These are phyloP conservation scores for Bidens hawaiensis DNA, from an alignment of 140 eudicot genomes.

Conservation along the genomic window DNA sequence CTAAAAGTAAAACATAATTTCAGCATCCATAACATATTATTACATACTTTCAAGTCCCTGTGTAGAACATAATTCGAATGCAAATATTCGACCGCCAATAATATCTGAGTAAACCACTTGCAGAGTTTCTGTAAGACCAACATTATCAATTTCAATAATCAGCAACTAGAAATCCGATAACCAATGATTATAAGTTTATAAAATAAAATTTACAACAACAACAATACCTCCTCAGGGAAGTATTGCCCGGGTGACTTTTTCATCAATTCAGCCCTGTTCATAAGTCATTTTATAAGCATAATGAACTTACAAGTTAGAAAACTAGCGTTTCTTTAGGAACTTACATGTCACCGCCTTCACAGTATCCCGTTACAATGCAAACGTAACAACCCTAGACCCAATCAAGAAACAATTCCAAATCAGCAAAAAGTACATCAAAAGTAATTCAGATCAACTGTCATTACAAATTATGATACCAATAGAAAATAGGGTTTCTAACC, in stretches of 20 bases:
- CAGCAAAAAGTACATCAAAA: background rate
- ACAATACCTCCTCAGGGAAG: conserved; percentile 86
- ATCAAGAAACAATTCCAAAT: background rate
- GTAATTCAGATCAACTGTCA: background rate
- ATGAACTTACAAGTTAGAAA: conserved; percentile 2
- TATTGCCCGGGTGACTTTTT: conserved; percentile 71
- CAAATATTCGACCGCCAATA: conserved; percentile 91
- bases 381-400: conserved; percentile 88
- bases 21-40: conserved; percentile 15
- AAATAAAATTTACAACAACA: background rate
- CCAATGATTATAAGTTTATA: background rate
- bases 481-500: conserved; percentile 38
- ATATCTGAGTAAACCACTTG: conserved; percentile 90
- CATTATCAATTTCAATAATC: conserved; percentile 12
- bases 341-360: conserved; percentile 99
- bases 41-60: conserved; percentile 85
- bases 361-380: conserved; percentile 93
- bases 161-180: background rate
- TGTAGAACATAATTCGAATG: conserved; percentile 94
- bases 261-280: conserved; percentile 89
- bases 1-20: conserved; percentile 6
- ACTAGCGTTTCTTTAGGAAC: conserved; percentile 19
- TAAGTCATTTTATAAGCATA: conserved; percentile 13
- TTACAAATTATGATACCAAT: background rate
- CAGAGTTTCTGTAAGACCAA: conserved; percentile 59